Evolutionary conservation across 78 protist genomes (phyloP), one percentile per base, ranked within the genome.

Genomic region (Planoprotostelium fungivorum): DNA sequence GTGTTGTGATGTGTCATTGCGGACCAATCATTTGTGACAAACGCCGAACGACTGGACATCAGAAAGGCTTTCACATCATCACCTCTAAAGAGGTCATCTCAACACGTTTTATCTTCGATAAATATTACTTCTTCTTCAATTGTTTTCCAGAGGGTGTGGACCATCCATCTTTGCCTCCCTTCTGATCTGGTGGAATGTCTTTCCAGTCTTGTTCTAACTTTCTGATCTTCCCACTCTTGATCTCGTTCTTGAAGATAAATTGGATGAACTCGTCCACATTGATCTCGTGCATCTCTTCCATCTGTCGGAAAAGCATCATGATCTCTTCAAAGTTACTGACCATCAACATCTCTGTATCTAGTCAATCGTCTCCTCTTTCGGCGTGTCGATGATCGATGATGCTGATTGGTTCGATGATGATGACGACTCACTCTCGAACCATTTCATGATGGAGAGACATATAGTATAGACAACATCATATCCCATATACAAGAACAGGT

Each of bases 401-500:
- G n/a, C n/a, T 16, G 73, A 51, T 51, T 25, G 31, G 5, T 51
- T 51, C 16, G 5, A 51, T 5, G 16, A 51, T 51, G 5, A 25
- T 51, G 73, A 51, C 29, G 84, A 37, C 87, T 35, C 37, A 85
- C 87, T 36, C 37, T 85, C 87, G 16, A 85, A 36, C 87, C 37
- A 35, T 16, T 16, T 85, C 37, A 85, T 37, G 5, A 85, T 85
- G 87, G 34, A 25, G 87, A 85, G 37, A 16, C 63, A 35, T 85
- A 85, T 36, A 0, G 87, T 93, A 34, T 90, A 92, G 35, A 90
- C 36, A 63, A 93, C 84, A 38, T 84, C 90, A 85, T 90, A 93
- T 31, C 95, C 96, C 51, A 90, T 38, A 23, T 84, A 73, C 37
- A 94, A 29, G 5, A 94, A 89, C 86, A 92, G 73, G 39, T 94